These are phyloP conservation scores for Aspergillus sp. DNA, from an alignment of 2,329 filamentous ascomycete species.

Conservation along the genomic window DNA sequence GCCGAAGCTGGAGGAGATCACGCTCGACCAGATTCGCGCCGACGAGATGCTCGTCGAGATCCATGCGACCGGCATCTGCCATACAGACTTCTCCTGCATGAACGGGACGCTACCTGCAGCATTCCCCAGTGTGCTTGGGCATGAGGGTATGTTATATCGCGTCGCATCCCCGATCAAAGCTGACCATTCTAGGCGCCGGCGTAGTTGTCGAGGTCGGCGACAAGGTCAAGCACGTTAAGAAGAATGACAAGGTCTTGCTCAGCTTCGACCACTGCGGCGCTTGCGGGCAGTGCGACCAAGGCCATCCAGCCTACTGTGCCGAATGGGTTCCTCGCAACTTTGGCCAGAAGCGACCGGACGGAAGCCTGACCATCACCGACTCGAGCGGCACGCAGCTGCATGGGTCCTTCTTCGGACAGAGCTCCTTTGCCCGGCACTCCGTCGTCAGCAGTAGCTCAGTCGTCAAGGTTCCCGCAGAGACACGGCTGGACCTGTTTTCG, in stretches of 20 bases:
- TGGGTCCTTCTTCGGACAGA: conserved; percentile 41
- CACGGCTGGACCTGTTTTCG: conserved; percentile 18
- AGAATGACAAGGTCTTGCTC: conserved; percentile 47
- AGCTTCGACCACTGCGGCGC: conserved; percentile 20
- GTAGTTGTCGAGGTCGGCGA: conserved; percentile 48
- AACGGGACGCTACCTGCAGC: conserved; percentile 15
- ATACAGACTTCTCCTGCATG: conserved; percentile 35
- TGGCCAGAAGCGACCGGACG: conserved; percentile 15
- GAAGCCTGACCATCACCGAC: background rate
- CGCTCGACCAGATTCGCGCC: conserved; percentile 2
- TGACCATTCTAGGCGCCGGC: conserved; percentile 45
- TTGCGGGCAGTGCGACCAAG: conserved; percentile 17
- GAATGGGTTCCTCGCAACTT: conserved; percentile 15
- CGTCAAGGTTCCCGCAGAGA: conserved; percentile 24
- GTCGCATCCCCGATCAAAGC: background rate
- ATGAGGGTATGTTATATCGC: conserved; percentile 18
- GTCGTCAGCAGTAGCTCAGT: conserved; percentile 24
- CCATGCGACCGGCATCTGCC: conserved; percentile 35
- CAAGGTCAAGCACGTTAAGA: conserved; percentile 39
- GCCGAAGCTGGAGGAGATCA: conserved; percentile 5
- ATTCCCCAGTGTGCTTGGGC: conserved; percentile 19
- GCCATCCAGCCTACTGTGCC: conserved; percentile 22
- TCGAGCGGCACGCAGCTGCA: conserved; percentile 10
- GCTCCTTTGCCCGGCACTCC: conserved; percentile 25
- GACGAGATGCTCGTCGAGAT: conserved; percentile 35